Evolutionary conservation across 306 rosid genomes (phyloP), one percentile per base, ranked within the genome.

Genomic region (Amphicarpaea edgeworthii): DNA sequence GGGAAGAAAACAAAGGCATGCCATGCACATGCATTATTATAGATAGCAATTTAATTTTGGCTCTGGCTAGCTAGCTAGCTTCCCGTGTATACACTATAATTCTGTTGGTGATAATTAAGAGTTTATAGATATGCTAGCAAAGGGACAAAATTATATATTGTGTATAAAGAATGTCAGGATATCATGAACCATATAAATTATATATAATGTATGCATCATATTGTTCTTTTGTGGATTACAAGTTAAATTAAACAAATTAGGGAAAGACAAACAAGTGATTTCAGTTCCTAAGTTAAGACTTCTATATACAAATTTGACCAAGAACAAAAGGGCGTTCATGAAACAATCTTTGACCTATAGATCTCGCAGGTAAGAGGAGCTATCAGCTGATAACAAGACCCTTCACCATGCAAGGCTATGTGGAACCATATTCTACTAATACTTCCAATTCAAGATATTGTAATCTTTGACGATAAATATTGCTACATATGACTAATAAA

Each of bases 261-360:
- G 34, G 70, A 70, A 73, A 73, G 82, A 84, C 79, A 72, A 42
- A 30, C 21, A 61, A 55, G 68, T 34, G 64, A 82, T 70, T 68
- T 72, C 57, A 55, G 68, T 77, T 77, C 83, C 21, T 79, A 72
- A 80, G 53, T 68, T 26, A 85, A 70, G 83, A 79, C 37, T 76
- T 83, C 26, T 81, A 64, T 76, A 12, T 16, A 8, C 16, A 64
- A 66, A 66, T 62, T 63, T 70, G 82, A 83, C 70, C 43, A 75
- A 55, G 54, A 76, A 79, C 65, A 74, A 34, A 68, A 55, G 34
- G 28, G 40, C 26, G 12, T 81, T 81, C 92, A 86, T 87, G 70
- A 54, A 42, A 84, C 75, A 68, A 87, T 90, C 95, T 87, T 87
- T 87, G 90, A 90, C 95, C 87, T 64, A 70, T 34, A 85, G 95